These are phyloP conservation scores for Colletotrichum lini DNA, from an alignment of 2,329 filamentous ascomycete species.

Conservation along the genomic window DNA sequence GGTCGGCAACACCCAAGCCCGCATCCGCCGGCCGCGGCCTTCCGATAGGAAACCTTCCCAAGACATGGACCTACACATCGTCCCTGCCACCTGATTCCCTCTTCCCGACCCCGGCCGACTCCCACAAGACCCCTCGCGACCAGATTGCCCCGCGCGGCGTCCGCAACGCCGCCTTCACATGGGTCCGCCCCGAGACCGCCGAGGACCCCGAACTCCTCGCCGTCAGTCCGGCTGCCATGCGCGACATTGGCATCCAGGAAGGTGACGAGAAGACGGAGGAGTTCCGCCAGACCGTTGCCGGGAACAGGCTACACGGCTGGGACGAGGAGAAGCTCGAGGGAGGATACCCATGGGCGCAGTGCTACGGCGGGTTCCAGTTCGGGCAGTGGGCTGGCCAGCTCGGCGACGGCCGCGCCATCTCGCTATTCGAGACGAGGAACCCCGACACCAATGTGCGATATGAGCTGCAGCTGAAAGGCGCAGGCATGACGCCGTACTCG, in stretches of 20 bases:
- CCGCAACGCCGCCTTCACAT: conserved; percentile 88
- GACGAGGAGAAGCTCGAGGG: conserved; percentile 75
- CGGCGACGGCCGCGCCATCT: conserved; percentile 94
- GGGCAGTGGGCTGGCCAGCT: conserved; percentile 97
- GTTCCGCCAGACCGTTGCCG: conserved; percentile 83
- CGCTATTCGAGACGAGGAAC: conserved; percentile 90
- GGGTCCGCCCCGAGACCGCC: conserved; percentile 84
- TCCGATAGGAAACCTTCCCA: conserved; percentile 70
- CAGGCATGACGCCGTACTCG: conserved; percentile 93
- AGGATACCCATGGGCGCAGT: conserved; percentile 98
- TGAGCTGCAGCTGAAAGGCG: conserved; percentile 95
- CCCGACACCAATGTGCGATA: conserved; percentile 79
- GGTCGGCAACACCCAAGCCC: conserved; percentile 38
- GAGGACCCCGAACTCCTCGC: conserved; percentile 84
- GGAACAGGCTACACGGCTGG: conserved; percentile 87
- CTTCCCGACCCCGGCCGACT: conserved; percentile 85
- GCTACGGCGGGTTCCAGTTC: conserved; percentile 88
- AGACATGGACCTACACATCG: conserved; percentile 76
- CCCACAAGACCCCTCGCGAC: conserved; percentile 84
- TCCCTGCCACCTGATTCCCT: conserved; percentile 81
- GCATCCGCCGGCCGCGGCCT: conserved; percentile 44
- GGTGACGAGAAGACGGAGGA: conserved; percentile 79
- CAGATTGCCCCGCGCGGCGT: conserved; percentile 86
- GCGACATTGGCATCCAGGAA: conserved; percentile 81
- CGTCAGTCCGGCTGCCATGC: conserved; percentile 83